Conservation (phyloP, 257 asterid genomes). For the Oldenlandia corymbosa region DNA sequence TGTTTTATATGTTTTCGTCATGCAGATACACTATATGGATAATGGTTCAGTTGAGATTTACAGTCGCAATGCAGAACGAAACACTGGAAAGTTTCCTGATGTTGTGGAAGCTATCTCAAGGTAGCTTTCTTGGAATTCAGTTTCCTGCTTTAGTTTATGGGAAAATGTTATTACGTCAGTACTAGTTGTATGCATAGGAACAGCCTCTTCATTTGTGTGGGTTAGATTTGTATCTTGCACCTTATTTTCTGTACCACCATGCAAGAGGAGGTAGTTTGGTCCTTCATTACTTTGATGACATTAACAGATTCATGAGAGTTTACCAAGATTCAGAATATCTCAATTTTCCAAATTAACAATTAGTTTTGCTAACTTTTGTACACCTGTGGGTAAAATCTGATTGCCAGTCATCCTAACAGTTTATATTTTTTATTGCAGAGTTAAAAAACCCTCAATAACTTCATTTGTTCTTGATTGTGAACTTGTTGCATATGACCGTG, state of each 20-base stretch:
- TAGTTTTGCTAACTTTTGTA: conserved; percentile 5
- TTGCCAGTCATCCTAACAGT: neutral
- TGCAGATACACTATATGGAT: conserved; percentile 81
- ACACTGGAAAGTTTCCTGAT: conserved; percentile 94
- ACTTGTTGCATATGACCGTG: conserved; percentile 88
- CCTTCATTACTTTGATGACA: neutral
- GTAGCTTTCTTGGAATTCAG: conserved; percentile 32
- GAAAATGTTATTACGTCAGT: neutral
- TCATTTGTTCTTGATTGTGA: conserved; percentile 98
- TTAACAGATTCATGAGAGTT: neutral
- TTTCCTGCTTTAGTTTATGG: conserved; percentile 3
- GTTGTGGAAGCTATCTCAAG: conserved; percentile 70
- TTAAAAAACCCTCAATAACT: conserved; percentile 55
- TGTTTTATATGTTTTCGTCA: neutral
- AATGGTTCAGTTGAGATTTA: conserved; percentile 88
- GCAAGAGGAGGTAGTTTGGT: conserved; percentile 5
- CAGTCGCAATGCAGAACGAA: conserved; percentile 93
- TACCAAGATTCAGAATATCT: neutral
- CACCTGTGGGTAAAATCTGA: neutral
- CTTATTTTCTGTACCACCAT: neutral
- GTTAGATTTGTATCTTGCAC: conserved; percentile 8
- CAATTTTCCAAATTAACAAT: neutral
- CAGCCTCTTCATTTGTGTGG: neutral
- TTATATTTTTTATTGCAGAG: conserved; percentile 41
- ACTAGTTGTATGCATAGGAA: neutral